Evolutionary conservation across 257 asterid species (phyloP), one percentile per base, ranked within the genome.

Genomic region (Galeopsis tetrahit): DNA sequence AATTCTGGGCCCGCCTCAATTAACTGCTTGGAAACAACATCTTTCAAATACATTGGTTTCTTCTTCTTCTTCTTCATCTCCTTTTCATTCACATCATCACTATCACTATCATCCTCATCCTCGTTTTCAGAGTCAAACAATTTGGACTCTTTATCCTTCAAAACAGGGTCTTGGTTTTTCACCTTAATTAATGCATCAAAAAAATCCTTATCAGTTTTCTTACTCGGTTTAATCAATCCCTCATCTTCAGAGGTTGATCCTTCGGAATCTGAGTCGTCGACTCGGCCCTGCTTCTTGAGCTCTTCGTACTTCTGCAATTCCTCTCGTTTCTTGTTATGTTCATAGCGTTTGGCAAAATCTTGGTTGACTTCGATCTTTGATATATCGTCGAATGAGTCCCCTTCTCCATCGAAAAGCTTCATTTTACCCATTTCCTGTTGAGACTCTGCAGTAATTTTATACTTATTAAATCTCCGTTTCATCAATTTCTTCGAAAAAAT

Each of bases 311-410:
- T 80, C 58, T 87, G 94, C 79, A 90, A 74, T n/a, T 86, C 97
- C 73, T 89, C 98, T 5, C 98, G 90, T 83, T 81, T 77, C 82
- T 90, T 93, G 73, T 90, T 90, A 85, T 90, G 82, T 70, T 89
- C 93, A 63, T 75, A 85, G 21, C 96, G 87, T 15, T 85, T 85
- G 44, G 90, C 97, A n/a, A 76, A 94, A 31, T 89, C 93, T 3
- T 73, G 71, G 64, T 94, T 70, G 69, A 94, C 84, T 68, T 89
- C 82, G 7, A 93, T 83, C 79, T 88, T 83, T 72, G 89, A 82
- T 0, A 40, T 0, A 34, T 82, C 88, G 2, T 81, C 88, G 33
- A 79, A 42, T 21, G 78, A 61, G 38, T 57, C 70, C 2, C 83
- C 77, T 17, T 68, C 85, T n/a, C 76, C 85, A 4, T 81, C 92